phyloP scores from a whole-genome alignment of 164 flowering plant genomes.

The Protea cynaroides region DNA sequence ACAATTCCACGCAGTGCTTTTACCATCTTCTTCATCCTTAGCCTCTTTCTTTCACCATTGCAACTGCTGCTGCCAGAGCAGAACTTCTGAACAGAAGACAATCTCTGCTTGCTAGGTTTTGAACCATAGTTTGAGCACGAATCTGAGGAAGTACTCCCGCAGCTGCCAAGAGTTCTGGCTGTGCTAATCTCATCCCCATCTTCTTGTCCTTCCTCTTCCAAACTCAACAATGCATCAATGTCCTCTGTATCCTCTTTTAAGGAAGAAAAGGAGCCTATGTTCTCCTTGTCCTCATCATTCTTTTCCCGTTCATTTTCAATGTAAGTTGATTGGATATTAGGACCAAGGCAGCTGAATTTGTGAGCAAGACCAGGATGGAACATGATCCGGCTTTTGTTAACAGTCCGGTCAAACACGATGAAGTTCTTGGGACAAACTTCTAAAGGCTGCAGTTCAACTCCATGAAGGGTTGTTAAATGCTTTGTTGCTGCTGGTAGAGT shows the following conservation, averaged over 20 bases:
- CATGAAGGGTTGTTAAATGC: conserved; percentile 30
- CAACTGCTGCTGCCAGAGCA: conserved; percentile 18
- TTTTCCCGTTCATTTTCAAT: conserved; percentile 13
- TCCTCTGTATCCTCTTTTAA: conserved; percentile 61
- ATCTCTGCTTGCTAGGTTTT: conserved; percentile 25
- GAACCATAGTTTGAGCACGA: conserved; percentile 38
- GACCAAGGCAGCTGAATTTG: conserved; percentile 31
- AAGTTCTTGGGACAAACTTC: conserved; percentile 62
- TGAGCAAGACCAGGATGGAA: conserved; percentile 49
- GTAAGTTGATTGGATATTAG: conserved; percentile 23
- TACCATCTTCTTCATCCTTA: conserved; percentile 59
- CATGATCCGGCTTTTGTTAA: conserved; percentile 55
- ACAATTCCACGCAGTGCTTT: conserved; percentile 57
- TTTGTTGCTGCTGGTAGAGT: conserved; percentile 32
- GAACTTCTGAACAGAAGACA: conserved; percentile 28
- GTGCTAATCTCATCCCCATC: conserved; percentile 76
- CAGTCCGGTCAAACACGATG: conserved; percentile 65
- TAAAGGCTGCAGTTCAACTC: conserved; percentile 52
- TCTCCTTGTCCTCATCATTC: conserved; percentile 9
- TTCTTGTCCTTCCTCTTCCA: conserved; percentile 50
- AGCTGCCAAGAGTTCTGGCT: conserved; percentile 43
- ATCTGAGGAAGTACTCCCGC: conserved; percentile 42
- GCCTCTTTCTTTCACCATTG: conserved; percentile 34
- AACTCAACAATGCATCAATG: conserved; percentile 69
- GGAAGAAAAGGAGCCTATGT: conserved; percentile 25